Evolutionary conservation across 75 land plant species (phyloP).

Genomic region (Pinus taeda): DNA sequence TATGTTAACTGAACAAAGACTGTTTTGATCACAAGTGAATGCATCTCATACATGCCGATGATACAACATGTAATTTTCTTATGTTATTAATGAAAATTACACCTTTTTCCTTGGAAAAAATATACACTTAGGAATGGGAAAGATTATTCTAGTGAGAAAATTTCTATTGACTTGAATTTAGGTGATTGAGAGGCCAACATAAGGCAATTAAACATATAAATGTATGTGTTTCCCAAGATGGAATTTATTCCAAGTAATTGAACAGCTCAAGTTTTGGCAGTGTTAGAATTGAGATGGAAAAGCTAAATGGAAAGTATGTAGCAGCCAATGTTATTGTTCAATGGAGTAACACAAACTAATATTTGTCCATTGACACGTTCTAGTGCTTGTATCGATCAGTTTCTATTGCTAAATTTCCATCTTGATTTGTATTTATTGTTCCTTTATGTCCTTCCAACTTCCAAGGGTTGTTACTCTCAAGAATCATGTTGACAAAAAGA

Average conservation of each 20-base stretch:
- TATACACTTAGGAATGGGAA: slow-evolving; percentile 24
- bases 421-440: no score
- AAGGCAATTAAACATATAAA: slow-evolving; percentile 20
- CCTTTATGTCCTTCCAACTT: no score
- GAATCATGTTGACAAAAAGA: slow-evolving; percentile 39
- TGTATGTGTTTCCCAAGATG: neutral
- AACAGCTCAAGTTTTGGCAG: neutral
- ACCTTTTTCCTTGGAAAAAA: no score
- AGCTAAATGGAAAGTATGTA: slow-evolving; percentile 1
- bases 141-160: slow-evolving; percentile 42
- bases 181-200: slow-evolving; percentile 45
- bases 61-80: no score
- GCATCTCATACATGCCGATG: no score
- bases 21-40: no score
- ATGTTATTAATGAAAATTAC: no score
- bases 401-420: no score
- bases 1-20: no score
- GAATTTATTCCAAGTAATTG: neutral
- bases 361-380: neutral
- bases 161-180: slow-evolving; percentile 50
- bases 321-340: neutral
- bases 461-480: no score
- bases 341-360: neutral
- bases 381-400: neutral
- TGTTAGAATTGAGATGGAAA: neutral